These are phyloP conservation scores for Pichia sp. DNA, from an alignment of 1,139 yeast species.

Conservation along the genomic window DNA sequence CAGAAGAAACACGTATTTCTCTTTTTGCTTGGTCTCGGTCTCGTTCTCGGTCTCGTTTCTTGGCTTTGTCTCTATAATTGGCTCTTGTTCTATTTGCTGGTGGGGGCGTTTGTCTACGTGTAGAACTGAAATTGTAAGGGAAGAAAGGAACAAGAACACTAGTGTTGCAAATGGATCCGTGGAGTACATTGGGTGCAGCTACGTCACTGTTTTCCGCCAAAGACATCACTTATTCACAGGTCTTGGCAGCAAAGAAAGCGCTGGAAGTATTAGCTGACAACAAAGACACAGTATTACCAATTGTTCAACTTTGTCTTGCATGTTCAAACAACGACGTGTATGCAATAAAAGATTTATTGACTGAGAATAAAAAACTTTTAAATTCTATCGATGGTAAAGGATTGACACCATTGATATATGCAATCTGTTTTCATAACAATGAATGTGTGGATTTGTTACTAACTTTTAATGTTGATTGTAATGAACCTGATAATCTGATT, in stretches of 20 bases:
- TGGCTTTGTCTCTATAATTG: too few species aligned
- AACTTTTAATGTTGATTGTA: constrained; percentile 31
- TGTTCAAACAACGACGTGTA: constrained; percentile 49
- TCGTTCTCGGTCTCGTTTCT: too few species aligned
- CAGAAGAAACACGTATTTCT: too few species aligned
- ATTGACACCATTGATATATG: constrained; percentile 45
- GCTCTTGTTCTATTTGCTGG: too few species aligned
- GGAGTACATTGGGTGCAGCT: constrained; percentile 23
- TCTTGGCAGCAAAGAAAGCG: constrained; percentile 44
- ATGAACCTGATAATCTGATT: constrained; percentile 33
- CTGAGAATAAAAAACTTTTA: constrained; percentile 33
- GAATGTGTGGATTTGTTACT: constrained; percentile 41
- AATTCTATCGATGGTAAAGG: constrained; percentile 37
- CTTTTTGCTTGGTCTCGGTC: too few species aligned
- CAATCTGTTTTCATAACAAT: constrained; percentile 44
- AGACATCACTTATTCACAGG: constrained; percentile 31
- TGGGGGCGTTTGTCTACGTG: too few species aligned
- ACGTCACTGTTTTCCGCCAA: constrained; percentile 18
- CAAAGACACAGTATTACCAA: constrained; percentile 21
- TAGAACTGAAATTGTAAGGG: too few species aligned
- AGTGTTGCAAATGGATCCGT: constrained; percentile 24
- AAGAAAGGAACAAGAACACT: too few species aligned
- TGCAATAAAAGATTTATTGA: constrained; percentile 36
- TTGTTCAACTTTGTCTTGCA: constrained; percentile 38
- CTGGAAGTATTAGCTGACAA: constrained; percentile 29